Conservation (phyloP, 2,329 filamentous ascomycete species). For the Cytospora leucostoma region DNA sequence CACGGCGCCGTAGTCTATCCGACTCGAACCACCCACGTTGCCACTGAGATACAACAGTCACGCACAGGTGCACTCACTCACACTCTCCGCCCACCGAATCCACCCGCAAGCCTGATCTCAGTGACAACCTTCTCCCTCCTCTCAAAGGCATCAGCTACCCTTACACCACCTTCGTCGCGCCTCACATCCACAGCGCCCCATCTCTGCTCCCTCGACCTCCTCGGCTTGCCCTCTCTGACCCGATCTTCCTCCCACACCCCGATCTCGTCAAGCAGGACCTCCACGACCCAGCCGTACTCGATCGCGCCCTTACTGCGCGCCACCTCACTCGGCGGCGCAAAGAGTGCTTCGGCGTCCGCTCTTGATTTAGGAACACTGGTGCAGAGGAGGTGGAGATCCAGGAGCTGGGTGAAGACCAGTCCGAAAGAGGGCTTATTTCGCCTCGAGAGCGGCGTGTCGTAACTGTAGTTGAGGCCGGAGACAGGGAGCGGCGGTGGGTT, state of each 20-base stretch:
- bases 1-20: background rate
- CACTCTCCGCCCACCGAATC: constrained; percentile 21
- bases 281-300: constrained; percentile 46
- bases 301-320: constrained; percentile 24
- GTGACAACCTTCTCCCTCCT: background rate
- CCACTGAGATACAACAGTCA: background rate
- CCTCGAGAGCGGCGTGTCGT: constrained; percentile 30
- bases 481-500: constrained; percentile 36
- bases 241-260: constrained; percentile 44
- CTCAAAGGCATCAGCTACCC: constrained; percentile 44
- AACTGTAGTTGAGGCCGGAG: constrained; percentile 29
- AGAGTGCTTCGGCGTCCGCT: constrained; percentile 43
- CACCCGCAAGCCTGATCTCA: constrained; percentile 22
- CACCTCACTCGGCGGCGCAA: constrained; percentile 24
- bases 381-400: constrained; percentile 57
- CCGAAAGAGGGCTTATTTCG: constrained; percentile 55
- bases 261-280: constrained; percentile 54
- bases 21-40: background rate
- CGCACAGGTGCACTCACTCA: background rate
- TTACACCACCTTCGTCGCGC: constrained; percentile 34
- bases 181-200: constrained; percentile 53
- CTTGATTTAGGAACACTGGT: constrained; percentile 45
- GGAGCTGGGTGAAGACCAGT: constrained; percentile 54
- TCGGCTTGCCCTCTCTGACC: constrained; percentile 30
- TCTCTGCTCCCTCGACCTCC: constrained; percentile 51